Evolutionary conservation across 2,329 filamentous ascomycete genomes (phyloP).

Genomic region (Apiospora saccharicola): DNA sequence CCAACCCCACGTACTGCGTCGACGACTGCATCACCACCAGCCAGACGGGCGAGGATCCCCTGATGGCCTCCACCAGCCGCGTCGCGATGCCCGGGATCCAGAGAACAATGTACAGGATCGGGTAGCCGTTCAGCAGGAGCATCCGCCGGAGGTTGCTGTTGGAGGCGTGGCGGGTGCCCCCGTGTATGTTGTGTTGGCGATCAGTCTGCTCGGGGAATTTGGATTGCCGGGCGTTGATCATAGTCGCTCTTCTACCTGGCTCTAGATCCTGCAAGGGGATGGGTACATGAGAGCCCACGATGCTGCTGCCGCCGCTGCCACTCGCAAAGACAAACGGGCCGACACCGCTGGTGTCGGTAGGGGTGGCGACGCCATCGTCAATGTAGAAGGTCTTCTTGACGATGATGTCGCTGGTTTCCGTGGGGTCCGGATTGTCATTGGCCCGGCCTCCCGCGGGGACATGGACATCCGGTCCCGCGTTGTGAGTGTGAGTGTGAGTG

Average conservation of each 20-base stretch:
- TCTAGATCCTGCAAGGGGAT: not conserved
- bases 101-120: slow-evolving; percentile 47
- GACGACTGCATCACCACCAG: slow-evolving; percentile 43
- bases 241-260: not conserved
- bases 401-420: slow-evolving; percentile 9
- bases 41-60: slow-evolving; percentile 32
- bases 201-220: not conserved
- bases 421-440: not conserved
- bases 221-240: not conserved
- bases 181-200: slow-evolving; percentile 25
- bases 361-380: not conserved
- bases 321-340: not conserved
- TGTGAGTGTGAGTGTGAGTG: slow-evolving; percentile 4
- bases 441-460: not conserved
- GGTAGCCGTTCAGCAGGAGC: slow-evolving; percentile 48
- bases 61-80: slow-evolving; percentile 41
- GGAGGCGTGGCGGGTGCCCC: slow-evolving; percentile 30
- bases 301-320: not conserved
- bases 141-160: slow-evolving; percentile 42
- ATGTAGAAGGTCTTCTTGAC: slow-evolving; percentile 14
- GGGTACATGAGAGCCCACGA: too few relatives aligned
- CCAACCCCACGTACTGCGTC: slow-evolving; percentile 47
- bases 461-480: not conserved
- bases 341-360: not conserved
- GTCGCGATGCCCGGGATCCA: slow-evolving; percentile 49